Evolutionary conservation across 2,329 filamentous ascomycete species (phyloP), one percentile per base, ranked within the genome.

Genomic region (Geosmithia putterillii): DNA sequence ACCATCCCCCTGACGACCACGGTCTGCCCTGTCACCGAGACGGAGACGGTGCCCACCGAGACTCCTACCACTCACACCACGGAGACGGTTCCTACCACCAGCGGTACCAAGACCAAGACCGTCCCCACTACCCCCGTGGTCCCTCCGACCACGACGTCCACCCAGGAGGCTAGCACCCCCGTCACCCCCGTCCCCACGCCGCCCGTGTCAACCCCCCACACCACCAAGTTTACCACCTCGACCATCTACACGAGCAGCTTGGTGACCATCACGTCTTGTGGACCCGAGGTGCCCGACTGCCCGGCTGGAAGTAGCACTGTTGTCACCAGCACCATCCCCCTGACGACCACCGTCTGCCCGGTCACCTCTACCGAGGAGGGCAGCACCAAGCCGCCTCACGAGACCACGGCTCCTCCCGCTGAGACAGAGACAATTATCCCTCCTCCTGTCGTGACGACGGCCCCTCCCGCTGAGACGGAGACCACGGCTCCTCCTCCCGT

Each of bases 241-340:
- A 52, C 52, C 38, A 45, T 54, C 45, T 54, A 50, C 43, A 52
- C 50, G 17, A 52, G 50, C 42, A 48, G 47, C 42, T 46, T 45
- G 40, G 45, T 53, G 44, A 54, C 53, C 32, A 46, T 50, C 45
- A 56, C 52, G n/a, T 46, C 43, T 6, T 50, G 42, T 32, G 40
- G 39, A 15, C 36, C 45, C 19, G 44, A 46, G 8, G 38, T 40
- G 3, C 42, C 42, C 34, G 43, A 45, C 42, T 54, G 50, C 44
- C 44, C 50, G 25, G 42, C 46, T 36, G 46, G 46, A 17, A 47
- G 47, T 15, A 48, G 44, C 25, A 48, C 47, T 17, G 42, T 48
- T 42, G 46, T 48, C 36, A 48, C 46, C 10, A n/a, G 39, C 15
- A 46, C 46, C 10, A 46, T 48, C 35, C 40, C 45, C 38, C 19